Evolutionary conservation across 345 rosid genomes (phyloP), one percentile per base, ranked within the genome.

Genomic region (Salix dunnii): DNA sequence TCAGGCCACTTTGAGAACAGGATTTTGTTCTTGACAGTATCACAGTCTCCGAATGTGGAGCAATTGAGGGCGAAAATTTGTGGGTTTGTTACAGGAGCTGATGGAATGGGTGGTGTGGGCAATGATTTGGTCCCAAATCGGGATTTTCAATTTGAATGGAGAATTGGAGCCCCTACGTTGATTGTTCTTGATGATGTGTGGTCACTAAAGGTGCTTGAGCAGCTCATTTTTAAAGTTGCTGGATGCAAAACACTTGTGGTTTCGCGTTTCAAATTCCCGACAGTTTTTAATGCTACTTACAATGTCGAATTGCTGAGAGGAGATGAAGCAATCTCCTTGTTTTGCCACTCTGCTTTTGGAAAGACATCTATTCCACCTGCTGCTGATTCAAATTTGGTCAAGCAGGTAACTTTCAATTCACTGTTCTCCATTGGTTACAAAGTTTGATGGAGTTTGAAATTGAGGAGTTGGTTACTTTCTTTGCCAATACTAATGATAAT

Each of bases 161-260:
- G 68, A 74, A n/a, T 36, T 58, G 83, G 42, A 35, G n/a, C 83
- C 7, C 68, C 30, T 31, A 70, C 74, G 78, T 80, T 95, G 70
- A 87, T 95, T 21, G 91, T 95, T 76, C 77, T 94, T 62, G 98
- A 94, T 80, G 98, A 94, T 84, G 97, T 94, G 65, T 94, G 97
- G 98, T 85, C 88, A 6, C 51, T 51, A 3, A 63, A 86, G 21
- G 94, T 81, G 2, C 91, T 93, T 51, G 91, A 91, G 48, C 86
- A 80, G 71, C 88, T 95, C 71, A 81, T 90, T n/a, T 83, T 69
- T 48, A 81, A 68, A 68, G 40, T 81, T 17, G 84, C 89, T 25
- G 93, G 96, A 10, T 90, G 91, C 80, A 85, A 82, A 76, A 93
- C 89, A 10, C 92, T 95, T 20, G 92, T 91, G 36, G 94, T 90